These are phyloP conservation scores for Gleditsia sinensis DNA, from an alignment of 306 rosid genomes.

Conservation along the genomic window DNA sequence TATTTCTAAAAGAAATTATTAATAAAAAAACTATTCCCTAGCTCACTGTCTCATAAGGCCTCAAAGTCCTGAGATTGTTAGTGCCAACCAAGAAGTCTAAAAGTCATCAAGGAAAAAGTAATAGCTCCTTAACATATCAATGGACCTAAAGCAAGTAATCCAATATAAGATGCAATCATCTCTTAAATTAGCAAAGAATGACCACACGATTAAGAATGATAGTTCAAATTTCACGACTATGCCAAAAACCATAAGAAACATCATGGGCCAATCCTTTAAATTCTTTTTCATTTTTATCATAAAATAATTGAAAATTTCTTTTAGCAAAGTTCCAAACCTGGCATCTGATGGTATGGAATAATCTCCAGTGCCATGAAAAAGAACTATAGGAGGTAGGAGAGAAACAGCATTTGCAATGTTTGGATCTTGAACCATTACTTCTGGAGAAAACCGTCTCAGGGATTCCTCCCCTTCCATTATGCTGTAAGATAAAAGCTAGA, in stretches of 20 bases:
- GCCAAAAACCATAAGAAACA: neutral
- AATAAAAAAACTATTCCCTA: too few relatives aligned
- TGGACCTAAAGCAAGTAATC: neutral
- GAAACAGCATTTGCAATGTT: constrained; percentile 64
- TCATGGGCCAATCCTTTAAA: constrained; percentile 8
- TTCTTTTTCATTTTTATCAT: constrained; percentile 13
- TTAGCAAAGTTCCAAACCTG: constrained; percentile 53
- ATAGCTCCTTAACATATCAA: neutral
- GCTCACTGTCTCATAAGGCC: neutral
- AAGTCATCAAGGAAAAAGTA: neutral
- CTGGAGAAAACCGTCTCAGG: constrained; percentile 80
- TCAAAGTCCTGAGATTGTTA: neutral
- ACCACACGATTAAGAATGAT: neutral
- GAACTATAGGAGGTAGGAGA: constrained; percentile 65
- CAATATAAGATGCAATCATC: neutral
- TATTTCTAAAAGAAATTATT: too few relatives aligned
- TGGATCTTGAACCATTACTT: constrained; percentile 73
- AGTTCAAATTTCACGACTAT: neutral
- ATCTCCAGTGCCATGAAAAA: constrained; percentile 93
- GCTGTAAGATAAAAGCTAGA: constrained; percentile 50
- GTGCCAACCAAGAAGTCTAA: too few relatives aligned
- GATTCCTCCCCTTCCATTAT: constrained; percentile 98
- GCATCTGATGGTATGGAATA: constrained; percentile 88
- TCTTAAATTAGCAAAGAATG: neutral
- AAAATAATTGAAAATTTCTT: constrained; percentile 20